phyloP scores from a whole-genome alignment of 768 basidiomycete genomes.

The Podaxis pistillaris region DNA sequence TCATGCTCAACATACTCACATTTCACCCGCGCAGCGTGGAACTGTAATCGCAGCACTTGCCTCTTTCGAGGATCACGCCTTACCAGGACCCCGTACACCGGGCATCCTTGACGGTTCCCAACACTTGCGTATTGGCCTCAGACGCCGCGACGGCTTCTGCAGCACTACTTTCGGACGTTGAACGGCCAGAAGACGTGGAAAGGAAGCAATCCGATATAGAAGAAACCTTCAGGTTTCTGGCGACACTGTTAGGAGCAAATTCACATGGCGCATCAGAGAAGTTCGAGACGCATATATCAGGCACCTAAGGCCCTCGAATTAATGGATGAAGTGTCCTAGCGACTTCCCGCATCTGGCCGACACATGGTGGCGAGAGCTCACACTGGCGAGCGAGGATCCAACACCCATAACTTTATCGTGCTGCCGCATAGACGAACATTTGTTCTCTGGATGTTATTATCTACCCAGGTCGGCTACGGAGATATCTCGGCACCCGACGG shows the following conservation, averaged over 20 bases:
- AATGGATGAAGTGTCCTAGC: background rate
- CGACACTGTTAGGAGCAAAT: background rate
- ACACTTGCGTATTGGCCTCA: background rate
- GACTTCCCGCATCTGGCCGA: background rate
- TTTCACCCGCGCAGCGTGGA: background rate
- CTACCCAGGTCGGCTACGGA: background rate
- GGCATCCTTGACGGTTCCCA: background rate
- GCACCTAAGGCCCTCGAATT: background rate
- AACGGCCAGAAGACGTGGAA: background rate
- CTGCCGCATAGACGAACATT: background rate
- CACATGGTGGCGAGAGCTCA: too few species aligned
- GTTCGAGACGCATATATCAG: background rate
- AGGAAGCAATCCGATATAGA: background rate
- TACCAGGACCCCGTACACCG: background rate
- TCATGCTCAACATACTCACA: background rate
- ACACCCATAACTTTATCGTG: background rate
- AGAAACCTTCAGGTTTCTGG: background rate
- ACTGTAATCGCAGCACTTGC: background rate
- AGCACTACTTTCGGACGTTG: background rate
- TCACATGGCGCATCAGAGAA: background rate
- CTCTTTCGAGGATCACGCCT: background rate
- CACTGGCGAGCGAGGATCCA: too few species aligned
- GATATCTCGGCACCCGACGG: conserved; percentile 9
- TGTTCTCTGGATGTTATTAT: too few species aligned
- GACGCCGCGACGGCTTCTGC: too few species aligned